Evolutionary conservation across 768 basidiomycete species (phyloP).

Genomic region (Nidula microcarpa): DNA sequence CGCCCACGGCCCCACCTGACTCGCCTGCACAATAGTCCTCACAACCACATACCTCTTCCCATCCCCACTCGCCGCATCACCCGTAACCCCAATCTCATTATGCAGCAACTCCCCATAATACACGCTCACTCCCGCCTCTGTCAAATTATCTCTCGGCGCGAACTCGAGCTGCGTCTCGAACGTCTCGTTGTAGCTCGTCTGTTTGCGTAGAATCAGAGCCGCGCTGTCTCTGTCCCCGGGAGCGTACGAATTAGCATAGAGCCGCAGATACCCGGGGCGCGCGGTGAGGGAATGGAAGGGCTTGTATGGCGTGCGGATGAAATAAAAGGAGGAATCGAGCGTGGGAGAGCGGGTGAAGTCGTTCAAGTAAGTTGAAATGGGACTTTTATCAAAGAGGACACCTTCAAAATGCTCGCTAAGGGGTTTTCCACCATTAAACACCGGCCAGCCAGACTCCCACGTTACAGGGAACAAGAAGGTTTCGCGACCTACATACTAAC

Average conservation of each 20-base stretch:
- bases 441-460: slow-evolving; percentile 34
- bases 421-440: slow-evolving; percentile 28
- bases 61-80: slow-evolving; percentile 11
- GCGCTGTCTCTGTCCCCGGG: slow-evolving; percentile 34
- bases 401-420: slow-evolving; percentile 22
- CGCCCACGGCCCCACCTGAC: slow-evolving; percentile 31
- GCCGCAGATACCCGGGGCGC: slow-evolving; percentile 22
- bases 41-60: slow-evolving; percentile 17
- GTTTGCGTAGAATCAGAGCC: slow-evolving; percentile 32
- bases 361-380: slow-evolving; percentile 18
- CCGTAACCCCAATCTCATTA: slow-evolving; percentile 30
- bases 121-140: slow-evolving; percentile 32
- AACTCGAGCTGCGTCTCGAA: slow-evolving; percentile 34
- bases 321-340: slow-evolving; percentile 30
- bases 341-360: slow-evolving; percentile 17
- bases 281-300: slow-evolving; percentile 26
- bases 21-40: slow-evolving; percentile 21
- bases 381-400: slow-evolving; percentile 23
- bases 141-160: slow-evolving; percentile 19
- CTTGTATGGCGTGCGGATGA: slow-evolving; percentile 35
- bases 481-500: slow-evolving; percentile 23
- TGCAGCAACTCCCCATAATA: slow-evolving; percentile 33
- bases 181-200: slow-evolving; percentile 30
- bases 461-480: slow-evolving; percentile 37
- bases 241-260: slow-evolving; percentile 30